phyloP scores from a whole-genome alignment of 2,329 filamentous ascomycete genomes.

The Neophaeococcomyces mojaviensis region DNA sequence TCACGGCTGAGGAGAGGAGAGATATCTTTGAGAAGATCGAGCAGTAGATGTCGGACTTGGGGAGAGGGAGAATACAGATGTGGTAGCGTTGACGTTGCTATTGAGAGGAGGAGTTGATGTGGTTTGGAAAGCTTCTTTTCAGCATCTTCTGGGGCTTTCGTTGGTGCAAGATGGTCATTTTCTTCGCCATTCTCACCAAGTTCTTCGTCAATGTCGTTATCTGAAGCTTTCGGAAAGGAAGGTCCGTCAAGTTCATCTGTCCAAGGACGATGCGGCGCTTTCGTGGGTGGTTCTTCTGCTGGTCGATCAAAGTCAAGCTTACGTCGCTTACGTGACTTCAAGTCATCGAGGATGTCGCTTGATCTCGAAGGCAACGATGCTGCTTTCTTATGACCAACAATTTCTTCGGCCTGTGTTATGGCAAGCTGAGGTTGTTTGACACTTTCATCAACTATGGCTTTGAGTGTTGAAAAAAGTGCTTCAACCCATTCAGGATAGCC shows the following conservation, averaged over 20 bases:
- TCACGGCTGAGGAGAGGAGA: constrained; percentile 65
- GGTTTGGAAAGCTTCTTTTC: constrained; percentile 55
- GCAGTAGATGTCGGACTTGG: constrained; percentile 66
- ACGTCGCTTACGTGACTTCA: constrained; percentile 30
- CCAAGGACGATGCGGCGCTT: constrained; percentile 25
- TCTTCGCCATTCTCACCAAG: constrained; percentile 29
- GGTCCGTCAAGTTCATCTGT: constrained; percentile 17
- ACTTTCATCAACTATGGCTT: constrained; percentile 76
- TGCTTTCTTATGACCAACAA: constrained; percentile 25
- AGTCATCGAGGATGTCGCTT: constrained; percentile 28
- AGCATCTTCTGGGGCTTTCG: constrained; percentile 30
- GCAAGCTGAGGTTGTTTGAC: constrained; percentile 49
- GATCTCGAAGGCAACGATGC: constrained; percentile 27
- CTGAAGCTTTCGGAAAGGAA: constrained; percentile 15
- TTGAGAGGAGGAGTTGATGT: constrained; percentile 72
- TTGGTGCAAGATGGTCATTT: constrained; percentile 28
- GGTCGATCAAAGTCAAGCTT: constrained; percentile 21
- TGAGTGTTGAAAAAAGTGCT: constrained; percentile 72
- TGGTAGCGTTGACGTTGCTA: constrained; percentile 77
- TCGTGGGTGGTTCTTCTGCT: constrained; percentile 15
- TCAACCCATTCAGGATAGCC: constrained; percentile 84
- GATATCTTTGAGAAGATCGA: constrained; percentile 67
- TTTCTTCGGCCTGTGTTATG: constrained; percentile 30
- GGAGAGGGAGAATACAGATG: constrained; percentile 82
- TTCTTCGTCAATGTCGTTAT: neutral